These are phyloP conservation scores for Rhizophagus prolifer DNA, from an alignment of 192 early-diverging fungal species.

Conservation along the genomic window DNA sequence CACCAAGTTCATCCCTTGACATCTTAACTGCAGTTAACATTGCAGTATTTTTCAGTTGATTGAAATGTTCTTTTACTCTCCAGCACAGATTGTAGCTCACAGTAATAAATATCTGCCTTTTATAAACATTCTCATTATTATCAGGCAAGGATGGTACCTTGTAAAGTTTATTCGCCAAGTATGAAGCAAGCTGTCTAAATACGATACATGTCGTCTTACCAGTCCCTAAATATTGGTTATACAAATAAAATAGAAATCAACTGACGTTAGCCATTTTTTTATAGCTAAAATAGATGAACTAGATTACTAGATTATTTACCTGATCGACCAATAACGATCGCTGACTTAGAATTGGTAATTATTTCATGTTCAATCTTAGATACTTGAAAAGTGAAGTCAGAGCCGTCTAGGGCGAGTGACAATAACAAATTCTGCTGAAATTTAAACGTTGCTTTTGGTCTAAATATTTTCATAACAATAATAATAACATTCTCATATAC, in stretches of 20 bases:
- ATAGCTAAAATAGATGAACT: neutral
- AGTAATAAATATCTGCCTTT: constrained; percentile 27
- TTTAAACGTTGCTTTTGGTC: neutral
- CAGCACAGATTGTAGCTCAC: neutral
- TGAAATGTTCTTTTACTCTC: constrained; percentile 12
- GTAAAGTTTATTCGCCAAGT: neutral
- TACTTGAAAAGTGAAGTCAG: constrained; percentile 15
- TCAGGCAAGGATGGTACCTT: neutral
- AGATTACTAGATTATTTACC: constrained; percentile 5
- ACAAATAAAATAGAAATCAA: neutral
- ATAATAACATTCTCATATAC: neutral
- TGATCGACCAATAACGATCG: constrained; percentile 16
- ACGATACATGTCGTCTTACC: constrained; percentile 20
- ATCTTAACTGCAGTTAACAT: neutral
- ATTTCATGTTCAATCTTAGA: constrained; percentile 15
- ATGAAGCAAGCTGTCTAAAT: constrained; percentile 24
- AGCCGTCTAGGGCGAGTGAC: neutral
- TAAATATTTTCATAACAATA: neutral
- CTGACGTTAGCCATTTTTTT: neutral
- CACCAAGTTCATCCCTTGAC: neutral
- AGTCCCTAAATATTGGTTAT: constrained; percentile 2
- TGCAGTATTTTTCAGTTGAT: neutral
- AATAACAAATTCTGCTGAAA: constrained; percentile 9
- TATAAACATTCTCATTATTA: neutral
- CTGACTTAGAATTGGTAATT: constrained; percentile 13